These are phyloP conservation scores for Melampsora americana DNA, from an alignment of 1,284 basidiomycete genomes.

Conservation along the genomic window DNA sequence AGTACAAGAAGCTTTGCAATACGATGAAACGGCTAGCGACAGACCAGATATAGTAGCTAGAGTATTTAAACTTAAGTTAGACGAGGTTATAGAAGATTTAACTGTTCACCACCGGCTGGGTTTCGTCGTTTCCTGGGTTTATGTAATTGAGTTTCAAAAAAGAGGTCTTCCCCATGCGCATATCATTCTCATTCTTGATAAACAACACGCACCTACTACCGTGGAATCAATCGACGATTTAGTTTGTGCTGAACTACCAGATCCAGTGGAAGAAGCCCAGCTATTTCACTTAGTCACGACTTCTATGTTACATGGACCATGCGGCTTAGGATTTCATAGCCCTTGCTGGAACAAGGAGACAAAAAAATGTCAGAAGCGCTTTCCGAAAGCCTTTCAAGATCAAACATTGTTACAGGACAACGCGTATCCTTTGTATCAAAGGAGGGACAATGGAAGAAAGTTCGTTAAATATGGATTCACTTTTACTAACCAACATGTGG, in stretches of 20 bases:
- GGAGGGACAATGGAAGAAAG: no score
- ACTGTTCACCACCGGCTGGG: conserved; percentile 55
- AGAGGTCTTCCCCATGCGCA: conserved; percentile 60
- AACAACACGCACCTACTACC: conserved; percentile 52
- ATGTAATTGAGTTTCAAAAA: conserved; percentile 61
- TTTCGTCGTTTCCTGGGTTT: conserved; percentile 54
- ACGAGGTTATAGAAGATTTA: conserved; percentile 56
- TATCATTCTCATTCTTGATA: conserved; percentile 56
- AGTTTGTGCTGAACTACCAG: conserved; percentile 58
- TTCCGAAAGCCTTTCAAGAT: no score
- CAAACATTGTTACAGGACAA: no score
- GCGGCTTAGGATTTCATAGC: conserved; percentile 45
- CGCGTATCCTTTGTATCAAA: no score
- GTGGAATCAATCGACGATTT: conserved; percentile 55
- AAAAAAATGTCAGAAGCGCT: no score
- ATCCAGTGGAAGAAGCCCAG: conserved; percentile 53
- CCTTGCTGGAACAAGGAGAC: no score
- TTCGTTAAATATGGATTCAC: no score
- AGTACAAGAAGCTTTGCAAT: conserved; percentile 54
- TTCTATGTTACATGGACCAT: conserved; percentile 60
- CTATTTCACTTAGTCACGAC: no score
- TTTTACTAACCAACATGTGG: no score
- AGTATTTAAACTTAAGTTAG: conserved; percentile 58
- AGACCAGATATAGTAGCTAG: conserved; percentile 58
- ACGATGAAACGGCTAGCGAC: conserved; percentile 51